Percentiles rank a stretch among this genome's conserved stretches.
phyloP scores from a whole-genome alignment of 2,329 filamentous ascomycete species.

The Trichophyton rubrum region DNA sequence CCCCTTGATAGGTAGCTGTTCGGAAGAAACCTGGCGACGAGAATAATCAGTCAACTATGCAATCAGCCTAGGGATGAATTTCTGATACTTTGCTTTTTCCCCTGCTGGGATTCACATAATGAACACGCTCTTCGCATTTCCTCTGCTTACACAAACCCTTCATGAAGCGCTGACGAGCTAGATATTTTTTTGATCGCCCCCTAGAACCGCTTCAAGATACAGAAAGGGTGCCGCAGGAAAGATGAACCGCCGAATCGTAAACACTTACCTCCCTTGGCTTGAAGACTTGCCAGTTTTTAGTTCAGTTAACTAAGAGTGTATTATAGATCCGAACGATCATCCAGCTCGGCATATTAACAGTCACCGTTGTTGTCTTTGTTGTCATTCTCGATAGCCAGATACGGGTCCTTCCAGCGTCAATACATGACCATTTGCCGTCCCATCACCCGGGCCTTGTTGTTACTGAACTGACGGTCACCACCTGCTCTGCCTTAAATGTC shows the following conservation, averaged over 20 bases:
- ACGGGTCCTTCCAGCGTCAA: constrained; percentile 67
- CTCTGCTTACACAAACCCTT: background rate
- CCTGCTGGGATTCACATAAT: background rate
- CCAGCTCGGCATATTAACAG: constrained; percentile 57
- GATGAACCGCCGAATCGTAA: constrained; percentile 35
- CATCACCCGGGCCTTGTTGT: constrained; percentile 76
- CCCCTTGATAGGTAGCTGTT: background rate
- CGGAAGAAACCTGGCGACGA: no score
- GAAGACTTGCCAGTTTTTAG: background rate
- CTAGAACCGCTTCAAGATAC: background rate
- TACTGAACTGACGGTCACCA: constrained; percentile 68
- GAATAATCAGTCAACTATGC: background rate
- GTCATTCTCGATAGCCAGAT: constrained; percentile 82
- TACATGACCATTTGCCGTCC: constrained; percentile 75
- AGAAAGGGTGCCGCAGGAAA: constrained; percentile 13
- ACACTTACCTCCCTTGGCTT: constrained; percentile 7
- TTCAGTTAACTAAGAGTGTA: constrained; percentile 8
- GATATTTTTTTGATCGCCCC: background rate
- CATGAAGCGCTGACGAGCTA: background rate
- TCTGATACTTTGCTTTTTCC: background rate
- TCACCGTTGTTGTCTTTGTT: constrained; percentile 56
- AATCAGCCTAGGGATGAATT: background rate
- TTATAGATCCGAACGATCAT: constrained; percentile 52
- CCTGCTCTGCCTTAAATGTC: constrained; percentile 61
- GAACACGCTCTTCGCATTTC: background rate